Base-by-base conservation (phyloP, 2,329 filamentous ascomycete genomes). In the Monilinia fructicola region DNA sequence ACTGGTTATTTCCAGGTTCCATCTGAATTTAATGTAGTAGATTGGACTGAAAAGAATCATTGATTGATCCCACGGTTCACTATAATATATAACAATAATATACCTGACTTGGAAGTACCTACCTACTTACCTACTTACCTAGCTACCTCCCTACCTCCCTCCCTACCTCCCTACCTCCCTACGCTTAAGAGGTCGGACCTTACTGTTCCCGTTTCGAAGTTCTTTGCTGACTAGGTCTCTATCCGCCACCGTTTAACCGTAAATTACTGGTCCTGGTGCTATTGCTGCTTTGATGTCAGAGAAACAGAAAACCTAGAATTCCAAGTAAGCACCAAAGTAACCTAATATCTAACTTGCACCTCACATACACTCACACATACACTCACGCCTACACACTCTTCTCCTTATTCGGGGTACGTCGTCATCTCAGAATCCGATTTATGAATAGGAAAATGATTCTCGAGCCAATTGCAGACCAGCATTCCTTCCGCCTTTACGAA, bases 201-300 rank as follows among this genome's bases (percentile, higher is more conserved):
- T 65, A 35, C 18, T 53, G 28, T 60, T 52, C 26, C 54, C 64
- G 64, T 35, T 23, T 48, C 23, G 18, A 46, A 46, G 31, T 31
- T 53, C 31, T 16, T 67, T 64, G 65, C 61, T 40, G 54, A 21
- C 46, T 42, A 35, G 54, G 54, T 56, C 54, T 65, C 63, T 53
- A 40, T 56, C 54, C 63, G 54, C 63, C 63, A 52, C 63, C 53
- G 63, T 65, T 65, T 65, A 40, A 55, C 21, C 56, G 56, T 28
- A 21, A 60, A 46, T 10, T 46, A n/a, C 44, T 21, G 44, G 42
- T 31, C 44, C 44, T 18, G 21, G 3, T 31, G 35, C 26, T 42
- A 14, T 40, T 42, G 28, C 54, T 48, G 53, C 16, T 28, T 60
- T 60, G 56, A 48, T 59, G 56, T 60, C 28, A 60, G 56, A 42